A percentile compares a stretch with the other conserved stretches of the same genome.
phyloP scores from a whole-genome alignment of 116 monocot species.

The Papilionanthe hybrid region DNA sequence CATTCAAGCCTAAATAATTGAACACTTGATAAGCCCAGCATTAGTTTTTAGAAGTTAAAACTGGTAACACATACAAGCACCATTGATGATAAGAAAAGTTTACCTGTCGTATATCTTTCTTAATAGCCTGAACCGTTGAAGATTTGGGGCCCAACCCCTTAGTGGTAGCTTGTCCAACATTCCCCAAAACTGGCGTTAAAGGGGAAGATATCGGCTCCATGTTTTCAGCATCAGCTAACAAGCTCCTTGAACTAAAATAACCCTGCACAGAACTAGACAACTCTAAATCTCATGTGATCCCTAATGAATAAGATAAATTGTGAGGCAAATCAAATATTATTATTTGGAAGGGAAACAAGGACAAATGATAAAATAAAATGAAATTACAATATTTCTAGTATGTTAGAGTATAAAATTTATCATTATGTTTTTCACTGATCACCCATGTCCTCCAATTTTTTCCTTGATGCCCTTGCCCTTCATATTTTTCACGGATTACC shows the following conservation, averaged over 20 bases:
- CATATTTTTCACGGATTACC: neutral
- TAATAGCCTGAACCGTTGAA: conserved; percentile 50
- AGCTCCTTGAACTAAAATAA: conserved; percentile 36
- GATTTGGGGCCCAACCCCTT: conserved; percentile 22
- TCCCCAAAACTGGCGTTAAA: conserved; percentile 35
- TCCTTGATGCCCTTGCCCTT: neutral
- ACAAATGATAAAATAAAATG: neutral
- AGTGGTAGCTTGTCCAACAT: conserved; percentile 20
- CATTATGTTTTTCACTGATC: neutral
- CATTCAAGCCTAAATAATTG: too few species aligned
- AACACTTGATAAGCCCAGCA: neutral
- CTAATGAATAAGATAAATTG: neutral
- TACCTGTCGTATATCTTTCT: conserved; percentile 63
- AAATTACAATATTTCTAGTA: neutral
- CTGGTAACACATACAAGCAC: neutral
- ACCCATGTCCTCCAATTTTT: neutral
- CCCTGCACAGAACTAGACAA: conserved; percentile 16
- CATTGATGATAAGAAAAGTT: neutral
- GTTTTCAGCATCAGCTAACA: conserved; percentile 30
- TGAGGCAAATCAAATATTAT: neutral
- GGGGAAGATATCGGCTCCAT: conserved; percentile 66
- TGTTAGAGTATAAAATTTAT: neutral
- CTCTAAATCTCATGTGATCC: neutral
- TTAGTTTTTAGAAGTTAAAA: neutral
- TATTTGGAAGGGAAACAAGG: neutral